Base-by-base conservation (phyloP, 2,329 filamentous ascomycete species). In the Chaetomium sp. region DNA sequence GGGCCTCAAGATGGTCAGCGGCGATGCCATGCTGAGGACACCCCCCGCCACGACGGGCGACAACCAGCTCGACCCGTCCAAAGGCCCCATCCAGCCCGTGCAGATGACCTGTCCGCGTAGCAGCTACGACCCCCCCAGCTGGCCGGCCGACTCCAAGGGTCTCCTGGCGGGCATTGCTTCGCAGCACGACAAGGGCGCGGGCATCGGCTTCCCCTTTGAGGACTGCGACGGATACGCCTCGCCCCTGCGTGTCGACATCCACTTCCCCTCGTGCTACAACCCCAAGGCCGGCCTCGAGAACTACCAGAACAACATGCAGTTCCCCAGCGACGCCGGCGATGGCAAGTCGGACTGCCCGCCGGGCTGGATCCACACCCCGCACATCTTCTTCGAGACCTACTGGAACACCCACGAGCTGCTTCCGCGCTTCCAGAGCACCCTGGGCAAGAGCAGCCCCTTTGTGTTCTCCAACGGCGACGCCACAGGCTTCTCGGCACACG, bases 251-350 rank as follows among this genome's bases (percentile, higher is more conserved):
- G 78, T 80, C 54, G 85, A 89, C 61, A 72, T 88, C 42, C 85
- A 87, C 74, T 87, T 89, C 72, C 86, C 86, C 5, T 85, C 83
- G 5, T 89, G 86, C 76, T 89, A 87, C 78, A 79, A 89, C 69
- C 86, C 85, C 35, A 68, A 77, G 43, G 75, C 78, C 47, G 82
- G 80, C 54, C 73, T 85, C 42, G 71, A 75, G 36, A 76, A 85
- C 71, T 83, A 82, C 74, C 74, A 78, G 66, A 78, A 76, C 62
- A 88, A 89, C 74, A 85, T 86, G 77, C 76, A 73, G 27, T 89
- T 80, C 66, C 86, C 86, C n/a, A 69, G 69, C 3, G 67, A 70
- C 48, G 70, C 67, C 3, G 67, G 71, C 52, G 71, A 74, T 61
- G 72, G 74, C 58, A 76, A 77, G 63, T 62, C 70, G 49, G 76